Conservation (phyloP, 495 filamentous ascomycete genomes). For the Aspergillus heteromorphus region DNA sequence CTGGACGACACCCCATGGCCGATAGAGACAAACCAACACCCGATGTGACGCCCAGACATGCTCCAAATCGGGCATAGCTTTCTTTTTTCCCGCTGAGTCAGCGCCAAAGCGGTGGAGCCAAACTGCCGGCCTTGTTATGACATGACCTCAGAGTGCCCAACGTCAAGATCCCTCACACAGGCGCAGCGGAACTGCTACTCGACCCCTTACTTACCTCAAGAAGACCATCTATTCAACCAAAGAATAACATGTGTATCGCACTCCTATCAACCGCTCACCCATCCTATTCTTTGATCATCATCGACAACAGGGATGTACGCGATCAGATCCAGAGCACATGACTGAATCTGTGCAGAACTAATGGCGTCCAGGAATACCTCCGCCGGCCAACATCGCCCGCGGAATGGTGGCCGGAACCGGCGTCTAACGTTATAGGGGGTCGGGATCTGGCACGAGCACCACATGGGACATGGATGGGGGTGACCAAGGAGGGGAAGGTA, state of each 20-base stretch:
- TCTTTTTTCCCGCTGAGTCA: no score
- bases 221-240: no score
- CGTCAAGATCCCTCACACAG: not conserved
- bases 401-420: conserved; percentile 71
- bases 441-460: conserved; percentile 61
- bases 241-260: conserved; percentile 76
- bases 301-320: conserved; percentile 87
- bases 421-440: conserved; percentile 58
- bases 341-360: conserved; percentile 8
- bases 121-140: conserved; percentile 4
- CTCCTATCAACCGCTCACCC: conserved; percentile 88
- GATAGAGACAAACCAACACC: no score
- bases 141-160: conserved; percentile 6
- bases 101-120: conserved; percentile 5
- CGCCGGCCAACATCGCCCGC: conserved; percentile 77
- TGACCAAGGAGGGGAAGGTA: conserved; percentile 77
- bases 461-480: conserved; percentile 88
- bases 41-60: no score
- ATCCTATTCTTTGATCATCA: conserved; percentile 77
- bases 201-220: not conserved
- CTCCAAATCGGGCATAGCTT: no score
- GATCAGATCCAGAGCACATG: not conserved
- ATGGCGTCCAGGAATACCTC: conserved; percentile 65
- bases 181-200: not conserved
- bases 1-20: no score